Evolutionary conservation across 2,329 filamentous ascomycete species (phyloP), one percentile per base, ranked within the genome.

Genomic region (Stachybotrys echinatus): DNA sequence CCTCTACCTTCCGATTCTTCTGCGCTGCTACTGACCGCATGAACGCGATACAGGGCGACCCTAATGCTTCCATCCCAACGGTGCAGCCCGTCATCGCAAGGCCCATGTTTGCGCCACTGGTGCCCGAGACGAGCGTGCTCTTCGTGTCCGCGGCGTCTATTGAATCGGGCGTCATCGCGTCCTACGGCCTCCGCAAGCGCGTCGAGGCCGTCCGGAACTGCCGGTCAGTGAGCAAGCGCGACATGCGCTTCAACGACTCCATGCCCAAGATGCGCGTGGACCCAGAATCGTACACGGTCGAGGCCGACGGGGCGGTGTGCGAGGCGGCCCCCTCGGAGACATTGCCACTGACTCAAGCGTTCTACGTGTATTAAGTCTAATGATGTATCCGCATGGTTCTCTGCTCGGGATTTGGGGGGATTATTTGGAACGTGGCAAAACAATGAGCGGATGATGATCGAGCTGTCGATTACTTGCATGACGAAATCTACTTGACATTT

Each of bases 191-290:
- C 54, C 80, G 79, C 60, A 95, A 92, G 69, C 82, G 89, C 44
- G 73, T 96, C 55, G 89, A 94, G 71, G 74, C 89, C 4, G 90
- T 96, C 45, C 84, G 78, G 63, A 80, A 81, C 50, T 95, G 91
- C 67, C 77, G 92, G 52, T 79, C 68, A 27, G 79, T 96, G 42
- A 76, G 85, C 42, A 96, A 96, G 77, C 76, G 71, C 59, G 88
- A 96, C 68, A 96, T 96, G 91, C 91, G 89, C 63, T 92, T 83
- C 68, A 96, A 96, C 67, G 84, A 90, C 62, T 70, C 71, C 49
- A 90, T 83, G 81, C 92, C 92, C 14, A 83, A 78, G 71, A 96
- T 97, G 89, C 84, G 76, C 60, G 92, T 97, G 52, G 92, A 97
- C 67, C 88, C 92, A 5, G 92, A 97, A 77, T 85, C 81, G 61